phyloP scores from a whole-genome alignment of 2,329 filamentous ascomycete species.

The Sarocladium oryzae region DNA sequence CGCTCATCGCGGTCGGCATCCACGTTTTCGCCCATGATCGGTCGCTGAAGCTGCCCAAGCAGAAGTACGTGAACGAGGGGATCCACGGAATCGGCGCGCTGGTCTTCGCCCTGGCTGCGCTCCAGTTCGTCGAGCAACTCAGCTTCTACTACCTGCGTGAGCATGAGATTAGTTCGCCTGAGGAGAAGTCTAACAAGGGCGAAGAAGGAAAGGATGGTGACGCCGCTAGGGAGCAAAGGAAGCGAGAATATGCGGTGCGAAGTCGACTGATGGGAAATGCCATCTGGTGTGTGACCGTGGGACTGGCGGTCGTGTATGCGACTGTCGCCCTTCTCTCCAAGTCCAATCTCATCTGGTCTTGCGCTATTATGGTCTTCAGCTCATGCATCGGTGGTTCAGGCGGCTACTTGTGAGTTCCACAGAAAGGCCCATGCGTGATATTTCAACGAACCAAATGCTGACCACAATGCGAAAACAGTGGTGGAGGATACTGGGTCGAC shows the following conservation, averaged over 20 bases:
- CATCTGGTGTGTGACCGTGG: not conserved
- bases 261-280: not conserved
- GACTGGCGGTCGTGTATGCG: not conserved
- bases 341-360: conserved; percentile 9
- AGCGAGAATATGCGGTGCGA: not conserved
- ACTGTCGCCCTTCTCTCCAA: not conserved
- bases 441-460: not conserved
- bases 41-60: not conserved
- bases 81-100: conserved; percentile 5
- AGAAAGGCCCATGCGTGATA: no score
- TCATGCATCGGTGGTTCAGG: not conserved
- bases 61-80: conserved; percentile 8
- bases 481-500: conserved; percentile 4
- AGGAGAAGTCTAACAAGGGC: no score
- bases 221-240: not conserved
- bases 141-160: no score
- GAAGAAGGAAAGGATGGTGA: conserved; percentile 1
- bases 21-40: conserved; percentile 3
- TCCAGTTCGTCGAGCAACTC: conserved; percentile 2
- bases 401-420: conserved; percentile 8
- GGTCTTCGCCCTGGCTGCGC: conserved; percentile 8
- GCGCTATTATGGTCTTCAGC: conserved; percentile 6
- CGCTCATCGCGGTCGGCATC: not conserved
- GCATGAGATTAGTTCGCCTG: no score
- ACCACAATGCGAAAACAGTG: not conserved